Conservation (phyloP, 208 protist genomes). For the Acanthamoeba castellanii region DNA sequence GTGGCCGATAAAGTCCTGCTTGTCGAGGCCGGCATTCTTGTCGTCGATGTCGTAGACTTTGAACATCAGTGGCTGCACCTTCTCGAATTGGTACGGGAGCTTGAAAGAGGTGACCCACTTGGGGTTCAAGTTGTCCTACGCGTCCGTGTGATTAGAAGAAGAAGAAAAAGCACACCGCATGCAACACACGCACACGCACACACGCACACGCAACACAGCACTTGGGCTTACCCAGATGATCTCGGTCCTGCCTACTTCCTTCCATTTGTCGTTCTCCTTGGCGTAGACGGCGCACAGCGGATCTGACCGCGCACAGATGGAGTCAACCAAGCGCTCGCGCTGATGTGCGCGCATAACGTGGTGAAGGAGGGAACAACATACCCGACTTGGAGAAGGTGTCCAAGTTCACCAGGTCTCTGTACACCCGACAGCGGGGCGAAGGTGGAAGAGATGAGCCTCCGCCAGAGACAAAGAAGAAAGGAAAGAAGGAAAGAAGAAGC, state of each 20-base stretch:
- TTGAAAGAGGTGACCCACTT: slow-evolving; percentile 64
- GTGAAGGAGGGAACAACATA: background rate
- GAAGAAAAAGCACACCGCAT: background rate
- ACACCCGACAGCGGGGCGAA: too few species aligned
- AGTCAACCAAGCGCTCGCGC: too few species aligned
- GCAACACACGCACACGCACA: background rate
- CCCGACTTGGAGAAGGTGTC: slow-evolving; percentile 72
- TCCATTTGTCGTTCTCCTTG: slow-evolving; percentile 41
- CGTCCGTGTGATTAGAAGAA: background rate
- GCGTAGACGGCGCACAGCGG: slow-evolving; percentile 9
- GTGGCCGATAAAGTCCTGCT: slow-evolving; percentile 66
- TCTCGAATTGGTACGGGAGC: slow-evolving; percentile 49
- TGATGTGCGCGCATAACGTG: too few species aligned
- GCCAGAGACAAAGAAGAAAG: too few species aligned
- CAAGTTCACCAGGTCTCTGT: slow-evolving; percentile 56
- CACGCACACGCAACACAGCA: background rate
- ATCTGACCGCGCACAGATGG: slow-evolving; percentile 29
- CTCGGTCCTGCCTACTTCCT: slow-evolving; percentile 53
- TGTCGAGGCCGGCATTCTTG: slow-evolving; percentile 22
- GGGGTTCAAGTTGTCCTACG: slow-evolving; percentile 59
- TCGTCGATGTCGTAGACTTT: slow-evolving; percentile 73
- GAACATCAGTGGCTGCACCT: slow-evolving; percentile 57
- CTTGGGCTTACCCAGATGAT: slow-evolving; percentile 48
- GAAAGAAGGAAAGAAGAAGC: too few species aligned
- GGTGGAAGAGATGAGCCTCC: background rate